Conservation (phyloP, 192 early-diverging fungal species). For the Rhizoclosmatium sp. region DNA sequence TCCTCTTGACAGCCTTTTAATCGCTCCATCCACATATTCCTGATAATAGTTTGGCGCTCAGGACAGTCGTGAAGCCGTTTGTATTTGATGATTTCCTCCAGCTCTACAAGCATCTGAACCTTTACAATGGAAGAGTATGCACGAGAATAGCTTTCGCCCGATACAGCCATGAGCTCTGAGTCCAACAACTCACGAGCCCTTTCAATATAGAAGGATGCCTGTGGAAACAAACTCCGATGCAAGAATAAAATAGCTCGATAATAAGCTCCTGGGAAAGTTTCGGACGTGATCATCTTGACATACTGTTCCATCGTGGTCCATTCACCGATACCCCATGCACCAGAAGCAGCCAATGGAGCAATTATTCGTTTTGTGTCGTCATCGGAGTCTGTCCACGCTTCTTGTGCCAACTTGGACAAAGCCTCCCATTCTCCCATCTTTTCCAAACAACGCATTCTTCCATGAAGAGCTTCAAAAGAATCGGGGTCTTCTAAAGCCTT, state of each 20-base stretch:
- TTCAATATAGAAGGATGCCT: conserved; percentile 72
- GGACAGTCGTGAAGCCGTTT: conserved; percentile 76
- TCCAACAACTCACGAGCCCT: conserved; percentile 77
- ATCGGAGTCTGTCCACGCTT: conserved; percentile 67
- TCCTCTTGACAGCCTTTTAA: conserved; percentile 74
- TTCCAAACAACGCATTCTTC: conserved; percentile 82
- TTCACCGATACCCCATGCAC: conserved; percentile 82
- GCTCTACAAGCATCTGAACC: conserved; percentile 76
- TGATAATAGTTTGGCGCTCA: conserved; percentile 69
- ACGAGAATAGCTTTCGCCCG: conserved; percentile 85
- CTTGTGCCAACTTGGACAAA: conserved; percentile 72
- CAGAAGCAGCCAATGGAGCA: conserved; percentile 73
- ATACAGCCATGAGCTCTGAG: conserved; percentile 73
- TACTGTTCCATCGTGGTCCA: conserved; percentile 85
- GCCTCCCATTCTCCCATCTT: conserved; percentile 85
- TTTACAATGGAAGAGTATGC: conserved; percentile 77
- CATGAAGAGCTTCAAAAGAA: conserved; percentile 58
- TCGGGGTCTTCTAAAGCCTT: conserved; percentile 57
- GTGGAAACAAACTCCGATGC: conserved; percentile 70
- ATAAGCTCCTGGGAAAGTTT: conserved; percentile 74
- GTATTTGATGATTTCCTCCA: conserved; percentile 88
- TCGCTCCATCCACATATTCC: conserved; percentile 73
- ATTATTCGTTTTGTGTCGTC: conserved; percentile 48
- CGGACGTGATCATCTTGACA: conserved; percentile 66
- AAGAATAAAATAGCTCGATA: conserved; percentile 78